Conservation (phyloP, 1,284 basidiomycete genomes). For the Inonotus obliquus region DNA sequence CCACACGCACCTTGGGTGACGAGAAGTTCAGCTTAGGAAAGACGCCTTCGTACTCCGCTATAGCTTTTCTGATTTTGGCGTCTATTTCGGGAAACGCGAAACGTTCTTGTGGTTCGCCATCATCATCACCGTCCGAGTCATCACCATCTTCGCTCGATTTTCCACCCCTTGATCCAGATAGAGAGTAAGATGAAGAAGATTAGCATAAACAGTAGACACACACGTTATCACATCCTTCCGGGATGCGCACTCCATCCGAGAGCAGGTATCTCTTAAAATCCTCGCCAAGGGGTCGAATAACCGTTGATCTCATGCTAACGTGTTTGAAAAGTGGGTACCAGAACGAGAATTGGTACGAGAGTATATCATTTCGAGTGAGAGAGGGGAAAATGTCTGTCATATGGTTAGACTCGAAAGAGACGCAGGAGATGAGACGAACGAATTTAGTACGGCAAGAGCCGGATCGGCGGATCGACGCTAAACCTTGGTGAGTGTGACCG, state of each 20-base stretch:
- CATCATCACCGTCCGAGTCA: slow-evolving; percentile 27
- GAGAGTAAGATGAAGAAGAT: background rate
- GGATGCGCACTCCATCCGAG: slow-evolving; percentile 76
- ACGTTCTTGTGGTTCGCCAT: slow-evolving; percentile 28
- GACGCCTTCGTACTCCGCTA: slow-evolving; percentile 73
- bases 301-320: slow-evolving; percentile 71
- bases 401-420: background rate
- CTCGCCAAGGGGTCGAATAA: slow-evolving; percentile 66
- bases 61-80: slow-evolving; percentile 60
- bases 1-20: slow-evolving; percentile 60
- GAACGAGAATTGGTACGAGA: slow-evolving; percentile 79
- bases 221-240: slow-evolving; percentile 76
- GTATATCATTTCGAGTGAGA: slow-evolving; percentile 48
- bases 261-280: slow-evolving; percentile 74
- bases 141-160: slow-evolving; percentile 35
- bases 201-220: slow-evolving; percentile 27
- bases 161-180: background rate
- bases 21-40: slow-evolving; percentile 97
- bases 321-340: slow-evolving; percentile 81
- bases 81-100: slow-evolving; percentile 81
- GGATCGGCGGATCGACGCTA: background rate
- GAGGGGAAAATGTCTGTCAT: slow-evolving; percentile 43
- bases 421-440: background rate
- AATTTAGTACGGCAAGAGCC: background rate
- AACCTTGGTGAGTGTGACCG: too few species aligned